Evolutionary conservation across 257 asterid genomes (phyloP).

Genomic region (Solanum boliviense): DNA sequence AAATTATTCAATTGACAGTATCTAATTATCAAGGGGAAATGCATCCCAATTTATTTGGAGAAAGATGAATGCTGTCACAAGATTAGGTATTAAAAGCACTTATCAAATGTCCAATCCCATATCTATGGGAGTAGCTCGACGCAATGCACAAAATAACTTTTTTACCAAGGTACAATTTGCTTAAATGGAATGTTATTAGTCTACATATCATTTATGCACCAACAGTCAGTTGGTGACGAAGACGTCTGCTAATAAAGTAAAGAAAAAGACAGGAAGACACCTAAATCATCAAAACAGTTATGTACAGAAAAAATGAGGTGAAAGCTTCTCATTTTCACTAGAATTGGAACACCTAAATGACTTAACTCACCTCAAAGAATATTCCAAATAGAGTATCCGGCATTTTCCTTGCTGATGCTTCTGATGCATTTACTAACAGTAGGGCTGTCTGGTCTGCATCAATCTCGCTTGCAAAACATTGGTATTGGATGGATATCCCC

Average conservation of each 20-base stretch:
- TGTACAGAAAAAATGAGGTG: background rate
- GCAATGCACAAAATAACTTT: background rate
- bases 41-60: background rate
- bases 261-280: background rate
- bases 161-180: background rate
- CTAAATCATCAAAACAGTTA: background rate
- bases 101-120: background rate
- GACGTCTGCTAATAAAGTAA: background rate
- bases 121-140: background rate
- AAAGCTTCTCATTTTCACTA: background rate
- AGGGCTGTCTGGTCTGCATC: constrained; percentile 30
- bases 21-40: background rate
- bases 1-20: background rate
- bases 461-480: constrained; percentile 30
- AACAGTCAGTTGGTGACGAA: background rate
- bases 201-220: background rate
- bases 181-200: background rate
- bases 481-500: constrained; percentile 21
- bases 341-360: background rate
- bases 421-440: constrained; percentile 45
- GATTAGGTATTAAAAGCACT: background rate
- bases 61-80: background rate
- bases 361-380: constrained; percentile 72
- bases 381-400: constrained; percentile 65
- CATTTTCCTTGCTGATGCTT: constrained; percentile 44